A percentile compares a stretch with the other conserved stretches of the same genome.
These are phyloP conservation scores for Otatea glauca DNA, from an alignment of 176 grass and related monocot genomes.

Conservation along the genomic window DNA sequence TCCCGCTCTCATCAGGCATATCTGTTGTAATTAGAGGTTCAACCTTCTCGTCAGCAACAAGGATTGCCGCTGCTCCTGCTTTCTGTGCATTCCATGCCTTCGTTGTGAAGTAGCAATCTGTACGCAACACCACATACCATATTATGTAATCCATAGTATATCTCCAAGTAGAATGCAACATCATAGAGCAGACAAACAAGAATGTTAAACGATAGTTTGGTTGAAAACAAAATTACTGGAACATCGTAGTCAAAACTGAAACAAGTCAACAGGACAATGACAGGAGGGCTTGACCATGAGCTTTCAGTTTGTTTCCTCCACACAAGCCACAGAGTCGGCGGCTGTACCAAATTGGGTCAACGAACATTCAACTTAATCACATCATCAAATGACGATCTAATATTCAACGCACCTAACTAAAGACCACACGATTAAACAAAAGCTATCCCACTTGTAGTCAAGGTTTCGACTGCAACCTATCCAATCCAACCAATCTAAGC, in stretches of 20 bases:
- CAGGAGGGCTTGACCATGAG: too few relatives aligned
- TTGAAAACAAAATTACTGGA: too few relatives aligned
- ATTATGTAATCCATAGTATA: not conserved
- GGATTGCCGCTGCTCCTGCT: constrained; percentile 67
- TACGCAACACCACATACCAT: not conserved
- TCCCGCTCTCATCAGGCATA: constrained; percentile 56
- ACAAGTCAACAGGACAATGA: too few relatives aligned
- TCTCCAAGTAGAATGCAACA: not conserved
- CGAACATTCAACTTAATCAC: too few relatives aligned
- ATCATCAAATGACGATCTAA: too few relatives aligned
- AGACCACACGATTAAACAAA: not conserved
- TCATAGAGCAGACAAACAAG: too few relatives aligned
- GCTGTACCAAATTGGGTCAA: too few relatives aligned
- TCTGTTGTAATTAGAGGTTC: constrained; percentile 89
- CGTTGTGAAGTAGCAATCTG: constrained; percentile 82
- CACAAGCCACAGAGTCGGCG: too few relatives aligned
- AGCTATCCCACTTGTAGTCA: not conserved
- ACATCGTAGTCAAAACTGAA: too few relatives aligned
- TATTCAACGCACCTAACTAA: not conserved
- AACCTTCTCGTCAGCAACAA: constrained; percentile 72
- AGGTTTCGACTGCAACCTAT: not conserved
- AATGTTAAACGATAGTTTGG: too few relatives aligned
- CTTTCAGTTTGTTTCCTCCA: too few relatives aligned
- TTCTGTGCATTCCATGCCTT: constrained; percentile 88
- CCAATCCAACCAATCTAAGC: not conserved